These are phyloP conservation scores for Grammothele lineata DNA, from an alignment of 768 basidiomycete genomes.

Conservation along the genomic window DNA sequence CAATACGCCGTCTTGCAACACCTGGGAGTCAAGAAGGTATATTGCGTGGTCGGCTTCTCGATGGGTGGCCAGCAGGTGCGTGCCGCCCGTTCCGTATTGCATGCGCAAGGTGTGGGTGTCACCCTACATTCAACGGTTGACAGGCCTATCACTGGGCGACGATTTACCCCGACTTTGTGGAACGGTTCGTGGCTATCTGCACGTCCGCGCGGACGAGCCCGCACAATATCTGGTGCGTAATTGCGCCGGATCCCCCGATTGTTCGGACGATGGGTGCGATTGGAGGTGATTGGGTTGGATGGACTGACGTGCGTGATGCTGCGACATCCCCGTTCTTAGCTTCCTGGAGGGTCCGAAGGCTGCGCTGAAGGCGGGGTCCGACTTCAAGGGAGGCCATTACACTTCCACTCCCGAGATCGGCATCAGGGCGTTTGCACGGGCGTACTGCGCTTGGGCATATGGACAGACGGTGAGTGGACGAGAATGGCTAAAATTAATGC, in stretches of 20 bases:
- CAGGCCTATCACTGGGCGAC: constrained; percentile 54
- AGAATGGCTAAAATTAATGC: too few relatives aligned
- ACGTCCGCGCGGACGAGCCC: constrained; percentile 50
- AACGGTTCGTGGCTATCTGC: constrained; percentile 42
- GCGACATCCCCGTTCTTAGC: constrained; percentile 23
- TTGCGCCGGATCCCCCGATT: neutral
- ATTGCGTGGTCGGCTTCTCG: constrained; percentile 24
- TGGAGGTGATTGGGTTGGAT: neutral
- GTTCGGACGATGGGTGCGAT: constrained; percentile 2
- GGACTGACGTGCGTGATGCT: too few relatives aligned
- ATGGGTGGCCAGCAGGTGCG: constrained; percentile 29
- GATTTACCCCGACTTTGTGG: constrained; percentile 48
- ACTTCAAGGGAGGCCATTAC: constrained; percentile 50
- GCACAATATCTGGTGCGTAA: constrained; percentile 53
- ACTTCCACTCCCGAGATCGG: constrained; percentile 39
- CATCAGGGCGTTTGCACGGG: constrained; percentile 51
- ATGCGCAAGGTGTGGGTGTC: too few relatives aligned
- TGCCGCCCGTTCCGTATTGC: neutral
- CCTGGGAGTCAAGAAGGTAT: constrained; percentile 20
- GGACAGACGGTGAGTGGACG: constrained; percentile 39
- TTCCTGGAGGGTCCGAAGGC: constrained; percentile 55
- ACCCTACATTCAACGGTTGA: neutral
- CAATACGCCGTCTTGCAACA: constrained; percentile 23
- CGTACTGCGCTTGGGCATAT: constrained; percentile 52
- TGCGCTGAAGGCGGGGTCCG: constrained; percentile 45